These are phyloP conservation scores for Lactarius tabidus DNA, from an alignment of 768 basidiomycete genomes.

Conservation along the genomic window DNA sequence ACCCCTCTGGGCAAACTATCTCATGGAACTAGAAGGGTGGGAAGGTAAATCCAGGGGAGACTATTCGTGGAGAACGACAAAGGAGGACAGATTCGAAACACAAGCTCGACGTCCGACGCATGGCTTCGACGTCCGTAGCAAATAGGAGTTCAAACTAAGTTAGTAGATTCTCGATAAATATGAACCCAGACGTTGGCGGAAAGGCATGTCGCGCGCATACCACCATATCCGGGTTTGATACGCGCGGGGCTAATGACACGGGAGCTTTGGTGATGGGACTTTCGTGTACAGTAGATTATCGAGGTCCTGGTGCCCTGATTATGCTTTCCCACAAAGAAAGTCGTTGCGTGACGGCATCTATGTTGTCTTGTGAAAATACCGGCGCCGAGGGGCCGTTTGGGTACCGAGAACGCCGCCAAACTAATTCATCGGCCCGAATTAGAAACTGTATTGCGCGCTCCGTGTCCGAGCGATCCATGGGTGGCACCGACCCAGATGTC, in stretches of 20 bases:
- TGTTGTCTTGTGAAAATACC: constrained; percentile 22
- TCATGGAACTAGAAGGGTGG: constrained; percentile 5
- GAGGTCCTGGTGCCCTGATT: constrained; percentile 20
- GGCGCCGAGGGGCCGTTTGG: constrained; percentile 13
- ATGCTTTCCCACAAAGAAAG: constrained; percentile 26
- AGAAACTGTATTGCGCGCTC: constrained; percentile 25
- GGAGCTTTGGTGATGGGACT: background rate
- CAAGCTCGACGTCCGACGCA: background rate
- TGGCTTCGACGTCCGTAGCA: background rate
- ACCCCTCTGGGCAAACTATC: constrained; percentile 13
- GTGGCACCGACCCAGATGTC: background rate
- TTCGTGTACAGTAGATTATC: background rate
- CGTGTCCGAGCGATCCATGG: constrained; percentile 5
- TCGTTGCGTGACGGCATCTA: constrained; percentile 22
- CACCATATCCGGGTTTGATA: background rate
- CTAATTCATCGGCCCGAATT: constrained; percentile 22
- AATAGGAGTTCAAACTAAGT: background rate
- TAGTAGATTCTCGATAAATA: background rate
- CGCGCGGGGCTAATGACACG: background rate
- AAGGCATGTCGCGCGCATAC: background rate
- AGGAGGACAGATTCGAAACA: background rate
- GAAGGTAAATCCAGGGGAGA: constrained; percentile 10
- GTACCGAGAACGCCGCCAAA: constrained; percentile 25
- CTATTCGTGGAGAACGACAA: constrained; percentile 10
- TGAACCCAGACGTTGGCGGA: constrained; percentile 7